Conservation (phyloP, 345 rosid genomes). For the Melaleuca quinquenervia region DNA sequence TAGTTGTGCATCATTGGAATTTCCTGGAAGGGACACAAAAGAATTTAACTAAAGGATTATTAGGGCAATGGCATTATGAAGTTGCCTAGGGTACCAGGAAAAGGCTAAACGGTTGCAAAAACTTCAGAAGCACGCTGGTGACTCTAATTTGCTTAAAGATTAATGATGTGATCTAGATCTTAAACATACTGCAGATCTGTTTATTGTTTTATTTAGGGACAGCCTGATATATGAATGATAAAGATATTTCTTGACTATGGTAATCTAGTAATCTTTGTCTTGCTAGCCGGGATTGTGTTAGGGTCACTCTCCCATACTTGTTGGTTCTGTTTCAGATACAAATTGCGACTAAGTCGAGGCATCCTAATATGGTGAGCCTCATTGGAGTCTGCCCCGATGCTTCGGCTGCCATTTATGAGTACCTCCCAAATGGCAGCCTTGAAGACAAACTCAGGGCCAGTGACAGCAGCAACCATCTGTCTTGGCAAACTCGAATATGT, state of each 20-base stretch:
- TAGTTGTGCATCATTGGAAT: neutral
- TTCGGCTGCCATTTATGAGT: slow-evolving; percentile 70
- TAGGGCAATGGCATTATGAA: neutral
- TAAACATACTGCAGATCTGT: neutral
- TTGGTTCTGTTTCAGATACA: slow-evolving; percentile 35
- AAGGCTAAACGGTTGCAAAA: neutral
- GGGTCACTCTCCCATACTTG: neutral
- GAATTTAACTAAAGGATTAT: neutral
- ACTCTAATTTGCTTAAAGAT: neutral
- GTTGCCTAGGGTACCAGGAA: neutral
- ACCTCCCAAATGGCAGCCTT: slow-evolving; percentile 79
- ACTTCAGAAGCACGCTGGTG: neutral
- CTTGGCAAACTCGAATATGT: slow-evolving; percentile 76
- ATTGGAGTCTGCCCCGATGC: slow-evolving; percentile 88
- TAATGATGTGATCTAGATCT: neutral
- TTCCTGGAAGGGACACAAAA: neutral
- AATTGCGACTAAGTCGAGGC: slow-evolving; percentile 68
- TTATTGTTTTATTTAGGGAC: neutral
- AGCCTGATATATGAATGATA: neutral
- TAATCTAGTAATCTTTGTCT: neutral
- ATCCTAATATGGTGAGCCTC: slow-evolving; percentile 76
- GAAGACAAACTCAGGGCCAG: slow-evolving; percentile 69
- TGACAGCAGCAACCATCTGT: slow-evolving; percentile 56
- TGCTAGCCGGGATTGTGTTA: neutral
- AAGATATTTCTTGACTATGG: neutral